phyloP scores from a whole-genome alignment of 345 rosid species.

The Acer negundo region DNA sequence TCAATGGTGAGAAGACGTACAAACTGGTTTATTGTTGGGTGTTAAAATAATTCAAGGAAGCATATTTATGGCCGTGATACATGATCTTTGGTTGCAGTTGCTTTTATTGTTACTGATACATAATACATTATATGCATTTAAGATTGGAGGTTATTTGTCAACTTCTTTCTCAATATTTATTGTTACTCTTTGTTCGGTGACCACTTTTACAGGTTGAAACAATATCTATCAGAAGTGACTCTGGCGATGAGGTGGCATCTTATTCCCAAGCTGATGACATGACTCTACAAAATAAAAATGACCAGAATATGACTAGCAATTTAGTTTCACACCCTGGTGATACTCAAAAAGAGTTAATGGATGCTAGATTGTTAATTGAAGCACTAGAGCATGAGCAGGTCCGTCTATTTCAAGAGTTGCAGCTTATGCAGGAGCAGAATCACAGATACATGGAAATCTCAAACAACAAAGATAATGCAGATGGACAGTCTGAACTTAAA shows the following conservation, averaged over 20 bases:
- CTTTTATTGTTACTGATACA: neutral
- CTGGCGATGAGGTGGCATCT: conserved; percentile 40
- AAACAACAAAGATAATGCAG: conserved; percentile 38
- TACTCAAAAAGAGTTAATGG: conserved; percentile 39
- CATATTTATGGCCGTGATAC: neutral
- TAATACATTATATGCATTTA: neutral
- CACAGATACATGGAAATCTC: conserved; percentile 36
- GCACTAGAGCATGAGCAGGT: conserved; percentile 45
- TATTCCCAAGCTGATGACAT: conserved; percentile 36
- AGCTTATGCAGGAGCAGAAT: conserved; percentile 50
- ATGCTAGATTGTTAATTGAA: conserved; percentile 38
- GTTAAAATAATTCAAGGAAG: conserved; percentile 11
- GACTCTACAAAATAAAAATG: conserved; percentile 30
- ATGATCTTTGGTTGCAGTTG: conserved; percentile 10
- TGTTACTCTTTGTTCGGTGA: conserved; percentile 9
- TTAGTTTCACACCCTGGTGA: conserved; percentile 29
- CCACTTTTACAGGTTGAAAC: conserved; percentile 51
- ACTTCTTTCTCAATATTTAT: conserved; percentile 8
- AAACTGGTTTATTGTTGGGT: conserved; percentile 8
- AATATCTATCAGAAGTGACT: conserved; percentile 43
- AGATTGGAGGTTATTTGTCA: conserved; percentile 1
- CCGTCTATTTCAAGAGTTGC: conserved; percentile 42
- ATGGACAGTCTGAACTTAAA: conserved; percentile 33
- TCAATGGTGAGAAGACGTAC: conserved; percentile 48
- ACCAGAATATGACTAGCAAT: conserved; percentile 29